phyloP scores from a whole-genome alignment of 768 basidiomycete species.

The Suillus clintonianus region DNA sequence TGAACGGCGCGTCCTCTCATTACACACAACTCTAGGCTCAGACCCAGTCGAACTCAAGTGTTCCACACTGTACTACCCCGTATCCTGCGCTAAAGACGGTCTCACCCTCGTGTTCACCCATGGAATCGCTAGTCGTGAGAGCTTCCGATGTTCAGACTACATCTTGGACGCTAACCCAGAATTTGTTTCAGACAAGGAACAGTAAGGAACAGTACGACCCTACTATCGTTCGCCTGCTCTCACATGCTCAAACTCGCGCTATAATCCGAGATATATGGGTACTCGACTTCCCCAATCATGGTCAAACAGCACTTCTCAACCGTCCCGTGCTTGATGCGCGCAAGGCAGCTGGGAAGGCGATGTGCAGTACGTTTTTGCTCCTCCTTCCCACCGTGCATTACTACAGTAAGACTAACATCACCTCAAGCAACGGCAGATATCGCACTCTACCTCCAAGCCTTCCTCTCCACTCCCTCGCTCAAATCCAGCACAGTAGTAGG shows the following conservation, averaged over 20 bases:
- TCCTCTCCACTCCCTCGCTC: slow-evolving; percentile 25
- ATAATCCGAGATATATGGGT: slow-evolving; percentile 35
- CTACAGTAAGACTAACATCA: background rate
- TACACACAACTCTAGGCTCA: slow-evolving; percentile 17
- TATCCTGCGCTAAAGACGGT: slow-evolving; percentile 18
- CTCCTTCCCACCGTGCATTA: background rate
- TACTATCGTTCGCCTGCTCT: slow-evolving; percentile 7
- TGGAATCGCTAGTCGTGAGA: slow-evolving; percentile 29
- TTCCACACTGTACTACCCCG: slow-evolving; percentile 25
- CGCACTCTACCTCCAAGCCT: slow-evolving; percentile 24
- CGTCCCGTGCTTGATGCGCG: slow-evolving; percentile 24
- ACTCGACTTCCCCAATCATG: slow-evolving; percentile 38
- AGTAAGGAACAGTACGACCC: slow-evolving; percentile 28
- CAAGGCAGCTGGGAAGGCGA: slow-evolving; percentile 16
- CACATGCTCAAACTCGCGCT: background rate
- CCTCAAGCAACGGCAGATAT: slow-evolving; percentile 24
- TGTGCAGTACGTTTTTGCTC: slow-evolving; percentile 21
- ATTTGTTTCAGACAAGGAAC: slow-evolving; percentile 26
- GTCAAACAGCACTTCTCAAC: slow-evolving; percentile 35
- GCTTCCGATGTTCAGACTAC: background rate
- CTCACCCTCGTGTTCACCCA: slow-evolving; percentile 29
- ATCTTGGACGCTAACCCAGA: background rate
- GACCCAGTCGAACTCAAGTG: slow-evolving; percentile 17
- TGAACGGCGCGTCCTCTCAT: slow-evolving; percentile 20
- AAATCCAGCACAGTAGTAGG: slow-evolving; percentile 23